These are phyloP conservation scores for Fusarium tjaetaba DNA, from an alignment of 2,329 filamentous ascomycete genomes.

Conservation along the genomic window DNA sequence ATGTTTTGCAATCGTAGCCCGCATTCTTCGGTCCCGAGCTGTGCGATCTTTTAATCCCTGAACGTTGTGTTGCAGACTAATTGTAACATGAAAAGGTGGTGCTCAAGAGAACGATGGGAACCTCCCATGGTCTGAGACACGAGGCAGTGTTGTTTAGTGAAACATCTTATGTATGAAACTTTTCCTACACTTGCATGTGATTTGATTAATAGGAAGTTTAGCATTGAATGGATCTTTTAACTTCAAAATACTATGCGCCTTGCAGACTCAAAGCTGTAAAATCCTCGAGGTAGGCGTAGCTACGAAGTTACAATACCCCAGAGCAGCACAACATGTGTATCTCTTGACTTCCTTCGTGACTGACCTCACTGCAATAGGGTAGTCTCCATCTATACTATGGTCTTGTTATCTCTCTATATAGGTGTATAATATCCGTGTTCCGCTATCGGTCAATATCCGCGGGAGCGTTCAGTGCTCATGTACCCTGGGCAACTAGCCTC, in stretches of 20 bases:
- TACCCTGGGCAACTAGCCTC: not conserved
- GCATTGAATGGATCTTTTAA: not conserved
- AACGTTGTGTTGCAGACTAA: not conserved
- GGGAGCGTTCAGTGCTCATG: not conserved
- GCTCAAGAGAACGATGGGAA: constrained; percentile 1
- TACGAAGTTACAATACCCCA: not conserved
- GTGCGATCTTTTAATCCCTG: not conserved
- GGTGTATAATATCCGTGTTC: not conserved
- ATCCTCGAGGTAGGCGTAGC: not conserved
- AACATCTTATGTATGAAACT: constrained; percentile 8
- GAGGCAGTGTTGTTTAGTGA: constrained; percentile 21
- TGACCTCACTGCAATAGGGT: not conserved
- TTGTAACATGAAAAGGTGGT: not conserved
- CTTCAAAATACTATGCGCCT: not conserved
- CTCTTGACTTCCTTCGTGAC: not conserved
- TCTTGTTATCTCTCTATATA: not conserved
- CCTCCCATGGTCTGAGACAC: constrained; percentile 8
- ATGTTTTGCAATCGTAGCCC: not conserved
- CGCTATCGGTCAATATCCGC: not conserved
- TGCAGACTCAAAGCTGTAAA: not conserved
- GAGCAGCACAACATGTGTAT: not conserved
- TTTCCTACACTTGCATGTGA: not conserved
- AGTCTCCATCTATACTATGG: not conserved
- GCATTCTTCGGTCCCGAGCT: constrained; percentile 7
- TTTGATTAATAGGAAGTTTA: not conserved